These are phyloP conservation scores for Adansonia digitata DNA, from an alignment of 345 rosid species.

Conservation along the genomic window DNA sequence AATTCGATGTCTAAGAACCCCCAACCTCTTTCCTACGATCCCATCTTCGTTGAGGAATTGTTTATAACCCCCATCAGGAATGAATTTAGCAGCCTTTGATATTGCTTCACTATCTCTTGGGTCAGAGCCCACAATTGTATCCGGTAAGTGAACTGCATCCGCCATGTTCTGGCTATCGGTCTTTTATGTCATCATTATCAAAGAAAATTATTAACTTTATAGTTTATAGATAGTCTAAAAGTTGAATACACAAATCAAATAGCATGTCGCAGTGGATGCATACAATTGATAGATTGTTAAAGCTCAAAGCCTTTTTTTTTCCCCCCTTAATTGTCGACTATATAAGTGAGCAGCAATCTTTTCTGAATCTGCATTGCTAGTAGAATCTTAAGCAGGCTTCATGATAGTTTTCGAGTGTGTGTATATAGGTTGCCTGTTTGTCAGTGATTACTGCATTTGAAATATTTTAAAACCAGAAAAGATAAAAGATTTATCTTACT, in stretches of 20 bases:
- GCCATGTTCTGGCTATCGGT: slow-evolving; percentile 50
- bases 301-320: not conserved
- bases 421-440: no score
- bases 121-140: slow-evolving; percentile 56
- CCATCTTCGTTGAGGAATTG: slow-evolving; percentile 38
- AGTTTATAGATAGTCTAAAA: not conserved
- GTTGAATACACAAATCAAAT: not conserved
- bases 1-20: slow-evolving; percentile 33
- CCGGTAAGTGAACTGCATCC: slow-evolving; percentile 51
- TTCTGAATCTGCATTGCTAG: no score
- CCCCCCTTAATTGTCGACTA: not conserved
- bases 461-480: no score
- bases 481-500: no score
- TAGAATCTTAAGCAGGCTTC: not conserved
- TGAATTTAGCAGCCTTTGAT: slow-evolving; percentile 32
- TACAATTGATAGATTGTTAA: not conserved
- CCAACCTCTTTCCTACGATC: slow-evolving; percentile 32
- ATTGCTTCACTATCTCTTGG: slow-evolving; percentile 41
- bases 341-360: no score
- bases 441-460: no score
- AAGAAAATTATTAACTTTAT: not conserved
- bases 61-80: slow-evolving; percentile 49
- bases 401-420: no score
- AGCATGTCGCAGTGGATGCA: not conserved
- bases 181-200: slow-evolving; percentile 19